Evolutionary conservation across 192 early-diverging fungal genomes (phyloP).

Genomic region (Funneliformis mosseae): DNA sequence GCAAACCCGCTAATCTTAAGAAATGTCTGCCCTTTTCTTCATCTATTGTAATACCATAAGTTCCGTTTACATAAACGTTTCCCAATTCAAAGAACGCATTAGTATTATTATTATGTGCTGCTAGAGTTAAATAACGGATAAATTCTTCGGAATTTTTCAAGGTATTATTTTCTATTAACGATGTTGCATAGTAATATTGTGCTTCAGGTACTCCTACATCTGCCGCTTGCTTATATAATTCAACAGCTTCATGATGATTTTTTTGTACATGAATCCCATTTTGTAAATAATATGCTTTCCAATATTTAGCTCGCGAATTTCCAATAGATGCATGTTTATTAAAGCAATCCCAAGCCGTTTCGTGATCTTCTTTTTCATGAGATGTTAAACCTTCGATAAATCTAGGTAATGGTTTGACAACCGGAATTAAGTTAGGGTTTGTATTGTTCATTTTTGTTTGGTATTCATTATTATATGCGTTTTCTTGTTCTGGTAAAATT

Average conservation of each 20-base stretch:
- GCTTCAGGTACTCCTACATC: slow-evolving; percentile 1
- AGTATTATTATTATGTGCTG: background rate
- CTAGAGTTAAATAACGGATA: background rate
- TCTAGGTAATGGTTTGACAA: background rate
- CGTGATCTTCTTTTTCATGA: background rate
- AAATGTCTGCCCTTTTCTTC: background rate
- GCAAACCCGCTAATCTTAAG: slow-evolving; percentile 14
- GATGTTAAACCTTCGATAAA: background rate
- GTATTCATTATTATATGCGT: background rate
- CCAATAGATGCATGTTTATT: background rate
- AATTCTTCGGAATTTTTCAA: background rate
- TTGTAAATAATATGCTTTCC: slow-evolving; percentile 17
- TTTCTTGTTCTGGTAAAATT: background rate
- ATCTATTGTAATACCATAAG: background rate
- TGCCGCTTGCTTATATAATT: slow-evolving; percentile 8
- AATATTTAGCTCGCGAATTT: slow-evolving; percentile 14
- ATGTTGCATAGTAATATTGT: background rate
- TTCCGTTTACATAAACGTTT: slow-evolving; percentile 15
- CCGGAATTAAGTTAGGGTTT: background rate
- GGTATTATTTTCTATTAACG: background rate
- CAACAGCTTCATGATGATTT: background rate
- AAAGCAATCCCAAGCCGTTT: slow-evolving; percentile 23
- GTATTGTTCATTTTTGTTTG: background rate
- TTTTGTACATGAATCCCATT: background rate
- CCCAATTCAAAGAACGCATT: background rate